Conservation (phyloP, 169 alveolate genomes). For the Plasmodium gaboni region DNA sequence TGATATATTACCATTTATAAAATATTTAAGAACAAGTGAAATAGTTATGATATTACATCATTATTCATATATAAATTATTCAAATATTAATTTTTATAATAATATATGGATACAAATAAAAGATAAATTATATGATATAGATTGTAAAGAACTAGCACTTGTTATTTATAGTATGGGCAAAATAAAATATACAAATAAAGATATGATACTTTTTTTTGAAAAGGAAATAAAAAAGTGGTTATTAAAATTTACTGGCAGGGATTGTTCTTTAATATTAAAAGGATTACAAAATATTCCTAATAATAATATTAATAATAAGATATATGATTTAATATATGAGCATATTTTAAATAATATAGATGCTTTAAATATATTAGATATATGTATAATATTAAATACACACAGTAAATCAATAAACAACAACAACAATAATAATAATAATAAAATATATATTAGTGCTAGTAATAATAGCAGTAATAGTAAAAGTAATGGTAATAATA, state of each 20-base stretch:
- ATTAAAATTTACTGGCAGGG: conserved; percentile 61
- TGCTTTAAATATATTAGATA: conserved; percentile 46
- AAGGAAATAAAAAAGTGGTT: conserved; percentile 75
- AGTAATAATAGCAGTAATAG: too few relatives aligned
- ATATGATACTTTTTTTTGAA: conserved; percentile 59
- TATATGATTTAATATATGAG: conserved; percentile 31
- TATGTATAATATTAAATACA: conserved; percentile 72
- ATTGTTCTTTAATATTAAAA: conserved; percentile 72
- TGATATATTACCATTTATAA: conserved; percentile 72
- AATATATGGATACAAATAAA: conserved; percentile 40
- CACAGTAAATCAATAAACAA: conserved; percentile 26
- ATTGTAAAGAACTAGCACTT: conserved; percentile 74
- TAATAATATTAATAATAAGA: conserved; percentile 11
- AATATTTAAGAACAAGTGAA: conserved; percentile 69
- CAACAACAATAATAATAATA: too few relatives aligned
- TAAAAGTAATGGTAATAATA: conserved; percentile 5
- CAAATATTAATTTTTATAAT: conserved; percentile 44
- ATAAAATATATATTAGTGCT: too few relatives aligned
- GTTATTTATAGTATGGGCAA: conserved; percentile 76
- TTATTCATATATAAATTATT: conserved; percentile 63
- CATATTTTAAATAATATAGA: conserved; percentile 39
- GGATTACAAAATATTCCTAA: conserved; percentile 51
- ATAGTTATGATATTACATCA: conserved; percentile 76
- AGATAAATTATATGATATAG: conserved; percentile 51
- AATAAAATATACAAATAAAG: conserved; percentile 68